Evolutionary conservation across 495 filamentous ascomycete genomes (phyloP), one percentile per base, ranked within the genome.

Genomic region (Neurospora sublineolata): DNA sequence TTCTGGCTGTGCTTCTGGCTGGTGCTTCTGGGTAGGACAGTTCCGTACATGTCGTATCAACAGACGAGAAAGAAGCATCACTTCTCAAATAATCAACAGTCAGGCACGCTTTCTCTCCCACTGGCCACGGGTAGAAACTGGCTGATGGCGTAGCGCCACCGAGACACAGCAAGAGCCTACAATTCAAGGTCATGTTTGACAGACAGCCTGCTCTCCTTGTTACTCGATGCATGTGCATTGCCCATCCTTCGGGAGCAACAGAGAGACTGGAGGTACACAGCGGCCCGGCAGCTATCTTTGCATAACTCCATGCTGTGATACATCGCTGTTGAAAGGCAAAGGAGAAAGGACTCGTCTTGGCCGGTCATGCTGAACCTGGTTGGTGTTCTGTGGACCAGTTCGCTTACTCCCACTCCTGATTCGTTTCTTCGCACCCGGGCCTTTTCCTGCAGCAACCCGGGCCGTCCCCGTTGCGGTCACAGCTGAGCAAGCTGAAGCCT

Each of bases 391-490:
- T 42, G 37, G 38, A 42, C 67, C 68, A 33, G 27, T 72, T 80
- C 79, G 79, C 79, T 80, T 80, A 79, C 44, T 20, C 30, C 30
- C 10, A 18, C 71, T 67, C 52, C 74, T 80, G 77, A 80, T 80
- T 80, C 76, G 79, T 69, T 64, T 64, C 52, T 60, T 33, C 70
- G 36, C 69, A 69, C 23, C 38, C 27, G 39, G 71, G 52, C 41
- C 37, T 44, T 42, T 58, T n/a, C 40, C 33, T 72, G 37, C 68
- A 69, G 38, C 27, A 64, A 64, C 27, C 52, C 52, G 27, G 52
- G 14, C 27, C 27, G 52, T 64, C 52, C 27, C 27, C 33, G 52
- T 64, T 64, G 52, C 52, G 52, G 23, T 60, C 52, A 64, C 14
- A 27, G 52, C 52, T 64, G 52, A 64, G 52, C 27, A 64, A 64